Percentiles rank a stretch among this genome's conserved stretches.
Evolutionary conservation across 2,329 filamentous ascomycete genomes (phyloP).

Genomic region (Aspergillus sp.): DNA sequence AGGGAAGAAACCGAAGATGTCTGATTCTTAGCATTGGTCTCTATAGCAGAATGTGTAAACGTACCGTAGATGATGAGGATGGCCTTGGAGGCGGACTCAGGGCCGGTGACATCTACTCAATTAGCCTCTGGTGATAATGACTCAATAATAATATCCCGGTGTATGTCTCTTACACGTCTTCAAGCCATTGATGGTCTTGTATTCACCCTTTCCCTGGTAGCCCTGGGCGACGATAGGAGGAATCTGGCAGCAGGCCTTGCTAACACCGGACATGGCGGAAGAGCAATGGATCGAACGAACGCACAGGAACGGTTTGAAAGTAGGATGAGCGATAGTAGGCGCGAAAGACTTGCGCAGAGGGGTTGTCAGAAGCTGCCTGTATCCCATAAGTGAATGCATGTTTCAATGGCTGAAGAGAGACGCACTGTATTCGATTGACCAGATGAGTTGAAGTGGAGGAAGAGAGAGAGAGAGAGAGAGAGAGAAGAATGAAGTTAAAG

Average conservation of each 20-base stretch:
- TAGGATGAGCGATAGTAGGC: conserved; percentile 5
- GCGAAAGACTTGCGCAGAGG: conserved; percentile 16
- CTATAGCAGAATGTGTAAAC: conserved; percentile 1
- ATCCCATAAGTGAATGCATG: conserved; percentile 9
- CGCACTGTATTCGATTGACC: not conserved
- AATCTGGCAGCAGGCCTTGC: conserved; percentile 42
- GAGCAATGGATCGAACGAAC: conserved; percentile 12
- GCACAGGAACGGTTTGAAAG: conserved; percentile 6
- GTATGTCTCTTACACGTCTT: conserved; percentile 48
- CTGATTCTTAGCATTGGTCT: conserved; percentile 23
- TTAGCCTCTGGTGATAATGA: not conserved
- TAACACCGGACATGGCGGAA: conserved; percentile 33
- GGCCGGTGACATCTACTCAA: conserved; percentile 48
- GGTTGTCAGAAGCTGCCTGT: conserved; percentile 17
- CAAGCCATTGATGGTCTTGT: conserved; percentile 53
- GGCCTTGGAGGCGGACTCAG: conserved; percentile 48
- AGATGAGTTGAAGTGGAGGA: not conserved
- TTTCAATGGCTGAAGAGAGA: not conserved
- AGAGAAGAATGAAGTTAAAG: not conserved
- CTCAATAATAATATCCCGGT: not conserved
- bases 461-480: not conserved
- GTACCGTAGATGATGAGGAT: conserved; percentile 51
- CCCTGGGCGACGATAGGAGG: conserved; percentile 36
- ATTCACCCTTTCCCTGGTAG: conserved; percentile 54
- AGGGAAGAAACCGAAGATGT: conserved; percentile 59